These are phyloP conservation scores for Eragrostis tef DNA, from an alignment of 202 grass and related monocot species.

Conservation along the genomic window DNA sequence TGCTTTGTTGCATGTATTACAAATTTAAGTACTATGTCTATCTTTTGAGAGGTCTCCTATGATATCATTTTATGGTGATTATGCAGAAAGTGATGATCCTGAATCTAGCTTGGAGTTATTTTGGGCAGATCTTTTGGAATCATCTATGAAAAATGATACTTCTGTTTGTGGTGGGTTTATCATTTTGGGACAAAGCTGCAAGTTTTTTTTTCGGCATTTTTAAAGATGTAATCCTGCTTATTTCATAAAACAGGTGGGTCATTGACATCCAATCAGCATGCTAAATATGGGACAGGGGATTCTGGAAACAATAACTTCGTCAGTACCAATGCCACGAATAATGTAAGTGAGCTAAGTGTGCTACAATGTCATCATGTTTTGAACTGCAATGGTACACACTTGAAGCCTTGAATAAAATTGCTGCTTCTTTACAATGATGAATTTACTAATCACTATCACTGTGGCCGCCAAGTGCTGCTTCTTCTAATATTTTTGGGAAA, in stretches of 20 bases:
- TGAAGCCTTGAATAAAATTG: conserved; percentile 14
- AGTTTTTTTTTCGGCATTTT: conserved; percentile 14
- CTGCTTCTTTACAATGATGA: conserved; percentile 28
- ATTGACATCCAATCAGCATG: conserved; percentile 38
- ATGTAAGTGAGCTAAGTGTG: conserved; percentile 45
- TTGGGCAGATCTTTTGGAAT: conserved; percentile 80
- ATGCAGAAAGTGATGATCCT: conserved; percentile 53
- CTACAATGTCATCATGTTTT: conserved; percentile 22
- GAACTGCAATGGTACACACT: neutral
- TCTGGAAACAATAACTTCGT: conserved; percentile 47
- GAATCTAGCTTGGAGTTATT: conserved; percentile 79
- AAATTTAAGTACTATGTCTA: conserved; percentile 31
- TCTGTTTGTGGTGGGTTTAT: conserved; percentile 39
- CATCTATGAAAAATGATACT: conserved; percentile 55
- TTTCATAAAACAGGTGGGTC: conserved; percentile 57
- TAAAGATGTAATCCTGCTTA: conserved; percentile 47
- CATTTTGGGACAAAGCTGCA: conserved; percentile 5
- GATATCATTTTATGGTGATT: conserved; percentile 38
- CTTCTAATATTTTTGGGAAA: neutral
- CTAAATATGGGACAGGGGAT: conserved; percentile 29
- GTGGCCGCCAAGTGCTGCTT: neutral
- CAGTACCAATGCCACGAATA: conserved; percentile 35
- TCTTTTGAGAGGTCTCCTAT: conserved; percentile 17
- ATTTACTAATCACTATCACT: neutral
- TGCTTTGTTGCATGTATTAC: conserved; percentile 27